Conservation (phyloP, 1,284 basidiomycete genomes). For the Marasmius fiardii region DNA sequence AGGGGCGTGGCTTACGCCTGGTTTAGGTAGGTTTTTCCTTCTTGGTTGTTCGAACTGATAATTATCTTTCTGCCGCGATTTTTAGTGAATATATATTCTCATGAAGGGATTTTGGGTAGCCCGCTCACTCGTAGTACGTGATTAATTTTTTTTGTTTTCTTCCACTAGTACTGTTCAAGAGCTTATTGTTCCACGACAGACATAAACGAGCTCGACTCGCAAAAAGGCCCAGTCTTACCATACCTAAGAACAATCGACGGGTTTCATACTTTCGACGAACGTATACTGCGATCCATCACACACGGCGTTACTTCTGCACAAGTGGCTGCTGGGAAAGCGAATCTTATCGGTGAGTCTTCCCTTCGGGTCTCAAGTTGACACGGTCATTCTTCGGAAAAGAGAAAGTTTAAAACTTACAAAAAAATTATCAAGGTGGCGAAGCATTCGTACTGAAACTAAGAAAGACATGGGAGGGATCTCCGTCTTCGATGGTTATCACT, state of each 20-base stretch:
- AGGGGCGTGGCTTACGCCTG: constrained; percentile 68
- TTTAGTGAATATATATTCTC: constrained; percentile 76
- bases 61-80: background rate
- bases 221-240: constrained; percentile 56
- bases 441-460: constrained; percentile 69
- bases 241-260: constrained; percentile 50
- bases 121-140: constrained; percentile 49
- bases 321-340: constrained; percentile 48
- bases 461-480: constrained; percentile 50
- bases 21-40: constrained; percentile 40
- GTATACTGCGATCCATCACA: constrained; percentile 44
- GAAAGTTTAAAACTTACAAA: too few relatives aligned
- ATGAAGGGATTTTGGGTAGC: constrained; percentile 66
- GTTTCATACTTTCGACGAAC: constrained; percentile 50
- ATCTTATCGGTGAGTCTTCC: constrained; percentile 50
- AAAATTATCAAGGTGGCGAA: constrained; percentile 59
- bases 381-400: background rate
- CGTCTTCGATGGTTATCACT: constrained; percentile 64
- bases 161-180: constrained; percentile 6
- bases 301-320: constrained; percentile 53
- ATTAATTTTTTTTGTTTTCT: too few relatives aligned
- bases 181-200: constrained; percentile 26
- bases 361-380: background rate
- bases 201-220: constrained; percentile 51
- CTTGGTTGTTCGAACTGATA: background rate